Percentiles rank a stretch among this genome's conserved stretches.
These are phyloP conservation scores for Naganishia onofrii DNA, from an alignment of 768 basidiomycete genomes.

Conservation along the genomic window DNA sequence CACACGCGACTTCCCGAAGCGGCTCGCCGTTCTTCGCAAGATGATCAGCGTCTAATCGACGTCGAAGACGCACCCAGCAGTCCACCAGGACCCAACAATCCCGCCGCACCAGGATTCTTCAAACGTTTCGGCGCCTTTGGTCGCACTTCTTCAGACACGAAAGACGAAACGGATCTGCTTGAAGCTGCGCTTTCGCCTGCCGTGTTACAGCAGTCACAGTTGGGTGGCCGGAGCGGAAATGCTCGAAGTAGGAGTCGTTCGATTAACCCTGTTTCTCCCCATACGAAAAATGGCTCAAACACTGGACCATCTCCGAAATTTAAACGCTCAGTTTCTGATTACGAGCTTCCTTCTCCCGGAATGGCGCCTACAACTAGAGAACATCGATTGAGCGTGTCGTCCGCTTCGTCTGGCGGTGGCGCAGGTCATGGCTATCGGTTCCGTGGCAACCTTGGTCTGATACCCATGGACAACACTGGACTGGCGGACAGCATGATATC, in stretches of 20 bases:
- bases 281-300: constrained; percentile 23
- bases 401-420: constrained; percentile 36
- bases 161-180: constrained; percentile 47
- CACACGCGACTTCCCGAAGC: not conserved
- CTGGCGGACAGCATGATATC: constrained; percentile 59
- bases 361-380: constrained; percentile 11
- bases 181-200: constrained; percentile 38
- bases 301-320: not conserved
- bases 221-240: constrained; percentile 1
- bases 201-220: constrained; percentile 17
- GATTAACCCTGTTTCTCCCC: constrained; percentile 4
- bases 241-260: constrained; percentile 21
- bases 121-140: not conserved
- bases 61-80: constrained; percentile 61
- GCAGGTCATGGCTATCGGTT: constrained; percentile 36
- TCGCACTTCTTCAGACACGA: constrained; percentile 7
- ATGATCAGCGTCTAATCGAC: constrained; percentile 59
- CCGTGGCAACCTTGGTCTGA: constrained; percentile 42
- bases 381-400: constrained; percentile 41
- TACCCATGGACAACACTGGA: constrained; percentile 37
- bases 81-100: constrained; percentile 57
- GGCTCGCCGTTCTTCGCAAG: constrained; percentile 5
- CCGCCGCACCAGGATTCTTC: constrained; percentile 14
- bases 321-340: constrained; percentile 14
- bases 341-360: constrained; percentile 17